These are phyloP conservation scores for Rhynchospora breviuscula DNA, from an alignment of 176 grass and related monocot species.

Conservation along the genomic window DNA sequence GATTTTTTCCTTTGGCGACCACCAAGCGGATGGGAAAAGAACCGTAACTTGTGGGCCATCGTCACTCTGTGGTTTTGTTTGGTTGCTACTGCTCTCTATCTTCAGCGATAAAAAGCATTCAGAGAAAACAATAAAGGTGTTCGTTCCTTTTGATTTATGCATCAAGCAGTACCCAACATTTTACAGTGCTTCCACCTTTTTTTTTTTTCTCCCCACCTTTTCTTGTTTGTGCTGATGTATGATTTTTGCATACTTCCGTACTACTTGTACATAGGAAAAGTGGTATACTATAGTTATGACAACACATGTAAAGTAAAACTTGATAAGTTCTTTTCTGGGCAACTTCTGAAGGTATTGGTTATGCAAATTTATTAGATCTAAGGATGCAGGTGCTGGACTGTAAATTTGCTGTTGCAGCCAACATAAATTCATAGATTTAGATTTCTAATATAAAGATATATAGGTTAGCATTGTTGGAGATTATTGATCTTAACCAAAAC, in stretches of 20 bases:
- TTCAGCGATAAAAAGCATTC: conserved; percentile 54
- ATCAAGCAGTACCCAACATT: not conserved
- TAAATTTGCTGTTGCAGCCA: too few species aligned
- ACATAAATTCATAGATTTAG: too few species aligned
- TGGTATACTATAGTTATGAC: not conserved
- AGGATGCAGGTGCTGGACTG: too few species aligned
- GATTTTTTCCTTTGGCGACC: conserved; percentile 49
- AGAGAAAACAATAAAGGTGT: not conserved
- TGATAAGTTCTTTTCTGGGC: not conserved
- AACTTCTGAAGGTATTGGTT: too few species aligned
- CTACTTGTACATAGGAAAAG: conserved; percentile 1
- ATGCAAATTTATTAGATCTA: too few species aligned
- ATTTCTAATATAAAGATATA: too few species aligned
- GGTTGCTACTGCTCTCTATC: conserved; percentile 70
- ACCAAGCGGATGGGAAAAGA: conserved; percentile 63
- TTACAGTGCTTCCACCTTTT: not conserved
- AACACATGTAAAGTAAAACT: not conserved
- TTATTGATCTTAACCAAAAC: too few species aligned
- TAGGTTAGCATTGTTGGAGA: too few species aligned
- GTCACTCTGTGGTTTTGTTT: conserved; percentile 74
- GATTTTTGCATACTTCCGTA: not conserved
- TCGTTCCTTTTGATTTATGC: not conserved
- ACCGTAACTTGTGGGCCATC: conserved; percentile 53
- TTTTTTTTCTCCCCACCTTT: not conserved
- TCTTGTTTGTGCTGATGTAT: not conserved